Conservation (phyloP, 768 basidiomycete species). For the Podaxis sp. region DNA sequence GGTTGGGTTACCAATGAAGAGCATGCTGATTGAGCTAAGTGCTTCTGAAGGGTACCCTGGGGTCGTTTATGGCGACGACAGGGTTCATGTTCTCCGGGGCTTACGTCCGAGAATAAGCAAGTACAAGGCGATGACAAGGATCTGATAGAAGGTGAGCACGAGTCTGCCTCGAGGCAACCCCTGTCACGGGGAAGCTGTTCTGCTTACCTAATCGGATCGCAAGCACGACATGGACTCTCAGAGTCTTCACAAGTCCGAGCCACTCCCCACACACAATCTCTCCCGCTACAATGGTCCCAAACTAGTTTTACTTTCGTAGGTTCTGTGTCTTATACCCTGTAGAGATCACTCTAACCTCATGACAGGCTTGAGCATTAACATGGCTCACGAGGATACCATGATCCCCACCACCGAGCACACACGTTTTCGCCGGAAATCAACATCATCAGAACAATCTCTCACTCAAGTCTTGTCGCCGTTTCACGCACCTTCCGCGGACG, state of each 20-base stretch:
- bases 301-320: slow-evolving; percentile 2
- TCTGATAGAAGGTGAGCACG: slow-evolving; percentile 15
- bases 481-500: background rate
- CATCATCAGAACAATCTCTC: slow-evolving; percentile 1
- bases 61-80: background rate
- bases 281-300: background rate
- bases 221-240: background rate
- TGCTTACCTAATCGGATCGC: background rate
- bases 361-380: background rate
- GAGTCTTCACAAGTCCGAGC: background rate
- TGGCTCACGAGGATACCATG: slow-evolving; percentile 2
- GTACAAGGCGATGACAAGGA: slow-evolving; percentile 1
- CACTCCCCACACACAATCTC: background rate
- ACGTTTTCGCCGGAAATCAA: slow-evolving; percentile 11
- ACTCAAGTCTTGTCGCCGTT: background rate
- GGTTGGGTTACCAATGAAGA: background rate
- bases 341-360: background rate
- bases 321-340: background rate
- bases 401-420: background rate
- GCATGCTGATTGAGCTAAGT: background rate
- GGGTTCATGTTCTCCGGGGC: background rate
- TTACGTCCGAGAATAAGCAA: background rate
- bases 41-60: background rate
- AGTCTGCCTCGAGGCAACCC: slow-evolving; percentile 13
- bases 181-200: background rate